These are phyloP conservation scores for Aspergillus sp. DNA, from an alignment of 2,329 filamentous ascomycete genomes.

Conservation along the genomic window DNA sequence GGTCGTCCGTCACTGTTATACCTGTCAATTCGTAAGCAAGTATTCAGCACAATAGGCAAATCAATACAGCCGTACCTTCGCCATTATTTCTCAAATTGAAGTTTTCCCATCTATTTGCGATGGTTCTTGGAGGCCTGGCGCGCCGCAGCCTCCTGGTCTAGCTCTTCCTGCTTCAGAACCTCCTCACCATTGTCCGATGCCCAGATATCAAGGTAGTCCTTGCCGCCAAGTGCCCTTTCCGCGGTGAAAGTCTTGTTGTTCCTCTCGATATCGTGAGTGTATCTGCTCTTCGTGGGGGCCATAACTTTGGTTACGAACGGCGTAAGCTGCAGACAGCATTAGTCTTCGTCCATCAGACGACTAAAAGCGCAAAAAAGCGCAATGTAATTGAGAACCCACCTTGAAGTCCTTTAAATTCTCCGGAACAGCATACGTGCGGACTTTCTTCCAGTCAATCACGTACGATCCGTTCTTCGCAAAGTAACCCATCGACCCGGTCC, in stretches of 20 bases:
- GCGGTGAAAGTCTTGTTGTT: slow-evolving; percentile 25
- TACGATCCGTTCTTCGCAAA: slow-evolving; percentile 65
- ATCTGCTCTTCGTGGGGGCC: slow-evolving; percentile 35
- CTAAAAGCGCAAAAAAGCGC: not conserved
- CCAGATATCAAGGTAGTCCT: slow-evolving; percentile 42
- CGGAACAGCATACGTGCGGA: slow-evolving; percentile 87
- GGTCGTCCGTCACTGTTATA: not conserved
- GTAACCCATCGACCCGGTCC: slow-evolving; percentile 82
- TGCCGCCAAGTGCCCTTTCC: slow-evolving; percentile 32
- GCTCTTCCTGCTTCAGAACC: slow-evolving; percentile 26
- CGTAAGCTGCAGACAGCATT: slow-evolving; percentile 47
- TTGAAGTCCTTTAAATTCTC: slow-evolving; percentile 67
- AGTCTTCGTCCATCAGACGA: not conserved
- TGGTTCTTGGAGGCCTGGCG: slow-evolving; percentile 1
- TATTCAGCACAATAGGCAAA: no score
- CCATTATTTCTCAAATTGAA: not conserved
- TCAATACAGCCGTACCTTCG: not conserved
- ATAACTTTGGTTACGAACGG: slow-evolving; percentile 48
- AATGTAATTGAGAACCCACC: slow-evolving; percentile 48
- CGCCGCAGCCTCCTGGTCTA: slow-evolving; percentile 13
- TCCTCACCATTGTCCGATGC: slow-evolving; percentile 36
- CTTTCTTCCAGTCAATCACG: slow-evolving; percentile 78
- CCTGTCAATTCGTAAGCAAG: not conserved
- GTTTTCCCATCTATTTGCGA: slow-evolving; percentile 13
- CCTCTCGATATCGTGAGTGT: slow-evolving; percentile 32